phyloP scores from a whole-genome alignment of 1,284 basidiomycete species.

The Cutaneotrichosporon cutaneum region DNA sequence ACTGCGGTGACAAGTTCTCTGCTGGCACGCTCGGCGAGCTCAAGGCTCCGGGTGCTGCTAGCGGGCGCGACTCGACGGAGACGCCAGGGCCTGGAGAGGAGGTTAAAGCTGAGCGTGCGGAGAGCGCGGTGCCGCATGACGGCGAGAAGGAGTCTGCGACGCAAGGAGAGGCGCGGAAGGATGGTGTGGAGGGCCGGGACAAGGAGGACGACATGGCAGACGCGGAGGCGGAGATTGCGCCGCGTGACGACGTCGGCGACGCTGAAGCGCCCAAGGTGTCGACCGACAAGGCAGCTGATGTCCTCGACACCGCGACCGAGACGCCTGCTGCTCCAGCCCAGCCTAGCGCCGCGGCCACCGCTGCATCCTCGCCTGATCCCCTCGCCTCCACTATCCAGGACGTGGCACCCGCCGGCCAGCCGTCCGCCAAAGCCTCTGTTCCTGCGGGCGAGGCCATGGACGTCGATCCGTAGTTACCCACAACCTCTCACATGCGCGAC shows the following conservation, averaged over 20 bases:
- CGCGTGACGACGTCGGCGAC: background rate
- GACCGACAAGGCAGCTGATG: background rate
- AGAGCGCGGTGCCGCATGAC: background rate
- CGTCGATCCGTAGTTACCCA: constrained; percentile 7
- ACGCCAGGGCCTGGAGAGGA: constrained; percentile 3
- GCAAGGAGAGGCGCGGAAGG: background rate
- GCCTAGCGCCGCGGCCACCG: background rate
- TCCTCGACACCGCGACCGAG: background rate
- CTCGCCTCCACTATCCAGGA: background rate
- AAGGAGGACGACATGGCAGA: constrained; percentile 4
- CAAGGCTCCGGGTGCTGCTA: constrained; percentile 38
- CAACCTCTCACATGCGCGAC: background rate
- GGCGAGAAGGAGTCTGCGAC: background rate
- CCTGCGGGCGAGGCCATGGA: constrained; percentile 13
- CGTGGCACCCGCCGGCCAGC: background rate
- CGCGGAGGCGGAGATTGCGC: constrained; percentile 48
- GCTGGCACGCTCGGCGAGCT: constrained; percentile 40
- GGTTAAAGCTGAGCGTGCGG: constrained; percentile 7
- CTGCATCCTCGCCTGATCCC: background rate
- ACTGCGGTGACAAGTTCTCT: constrained; percentile 43
- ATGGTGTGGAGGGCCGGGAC: background rate
- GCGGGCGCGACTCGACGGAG: constrained; percentile 1
- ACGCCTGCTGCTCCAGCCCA: background rate
- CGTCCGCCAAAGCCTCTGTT: background rate
- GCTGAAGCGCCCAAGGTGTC: background rate